Base-by-base conservation (phyloP, 768 basidiomycete genomes). In the Tremella fuciformis region DNA sequence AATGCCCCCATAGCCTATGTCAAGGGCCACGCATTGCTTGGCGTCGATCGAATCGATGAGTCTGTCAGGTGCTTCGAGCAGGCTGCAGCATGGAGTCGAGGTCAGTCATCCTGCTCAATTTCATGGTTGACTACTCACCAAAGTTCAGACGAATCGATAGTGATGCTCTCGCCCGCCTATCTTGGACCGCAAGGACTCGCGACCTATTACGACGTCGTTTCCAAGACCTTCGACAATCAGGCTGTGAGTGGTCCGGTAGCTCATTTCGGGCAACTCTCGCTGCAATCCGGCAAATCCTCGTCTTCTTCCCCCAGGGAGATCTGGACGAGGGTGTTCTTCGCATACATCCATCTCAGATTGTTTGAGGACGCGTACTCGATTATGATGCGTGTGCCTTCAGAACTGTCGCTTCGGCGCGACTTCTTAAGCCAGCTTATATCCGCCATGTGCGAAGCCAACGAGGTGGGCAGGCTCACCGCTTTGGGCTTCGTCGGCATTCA, bases 351-450 rank as follows among this genome's bases (percentile, higher is more conserved):
- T 49, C 79, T 89, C 41, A 84, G 83, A 6, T 78, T 82, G 62
- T 96, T 87, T 77, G 90, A 93, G 67, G 86, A 91, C 66, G 94
- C 96, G 1, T 97, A 97, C 77, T 81, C 85, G 46, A 80, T 85
- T 21, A 77, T 97, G 69, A 84, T 88, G 71, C 22, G n/a, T 4
- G 42, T 22, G 6, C 42, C 42, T 46, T 8, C n/a, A 46, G 42
- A 46, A 15, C 22, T 46, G 15, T n/a, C n/a, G 6, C 22, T 46
- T 4, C 22, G 86, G 79, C 84, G 84, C 50, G 91, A 92, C 63
- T 87, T 85, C 69, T 83, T 89, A 22, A 84, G 85, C 50, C 86
- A 88, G 60, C 81, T 99, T 50, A 86, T 91, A 58, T 87, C 91
- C 67, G 84, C 85, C 64, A 94, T 97, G 89, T 97, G 94, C 73